Evolutionary conservation across 2,329 filamentous ascomycete genomes (phyloP).

Genomic region (Dactylellina haptotyla): DNA sequence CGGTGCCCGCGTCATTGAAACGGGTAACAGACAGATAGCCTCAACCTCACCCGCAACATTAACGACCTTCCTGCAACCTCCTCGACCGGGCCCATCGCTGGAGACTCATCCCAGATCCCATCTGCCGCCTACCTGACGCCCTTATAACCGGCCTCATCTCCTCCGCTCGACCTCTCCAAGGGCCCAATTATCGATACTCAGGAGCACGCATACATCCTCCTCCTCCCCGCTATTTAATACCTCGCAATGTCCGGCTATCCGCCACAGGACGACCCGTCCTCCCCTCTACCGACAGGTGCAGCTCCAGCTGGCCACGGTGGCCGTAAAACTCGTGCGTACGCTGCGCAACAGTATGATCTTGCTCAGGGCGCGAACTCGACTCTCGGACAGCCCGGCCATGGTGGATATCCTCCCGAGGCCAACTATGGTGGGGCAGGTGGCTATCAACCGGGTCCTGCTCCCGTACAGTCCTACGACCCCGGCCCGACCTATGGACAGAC

Average conservation of each 20-base stretch:
- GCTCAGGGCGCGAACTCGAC: conserved; percentile 84
- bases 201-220: conserved; percentile 8
- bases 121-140: neutral
- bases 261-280: conserved; percentile 62
- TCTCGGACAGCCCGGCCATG: conserved; percentile 64
- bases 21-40: conserved; percentile 40
- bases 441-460: conserved; percentile 59
- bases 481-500: conserved; percentile 62
- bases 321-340: conserved; percentile 95
- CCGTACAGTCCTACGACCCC: conserved; percentile 63
- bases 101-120: conserved; percentile 1
- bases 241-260: conserved; percentile 62
- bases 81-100: too few species aligned
- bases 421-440: conserved; percentile 64
- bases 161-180: conserved; percentile 1
- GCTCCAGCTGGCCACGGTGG: conserved; percentile 65
- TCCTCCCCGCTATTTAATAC: conserved; percentile 12
- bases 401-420: conserved; percentile 66
- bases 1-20: conserved; percentile 53
- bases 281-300: conserved; percentile 49
- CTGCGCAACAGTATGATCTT: conserved; percentile 93
- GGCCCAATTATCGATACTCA: conserved; percentile 14
- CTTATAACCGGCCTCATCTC: conserved; percentile 16
- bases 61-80: too few species aligned
- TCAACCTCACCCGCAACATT: conserved; percentile 11